Evolutionary conservation across 345 rosid species (phyloP).

Genomic region (Gossypium arboreum): DNA sequence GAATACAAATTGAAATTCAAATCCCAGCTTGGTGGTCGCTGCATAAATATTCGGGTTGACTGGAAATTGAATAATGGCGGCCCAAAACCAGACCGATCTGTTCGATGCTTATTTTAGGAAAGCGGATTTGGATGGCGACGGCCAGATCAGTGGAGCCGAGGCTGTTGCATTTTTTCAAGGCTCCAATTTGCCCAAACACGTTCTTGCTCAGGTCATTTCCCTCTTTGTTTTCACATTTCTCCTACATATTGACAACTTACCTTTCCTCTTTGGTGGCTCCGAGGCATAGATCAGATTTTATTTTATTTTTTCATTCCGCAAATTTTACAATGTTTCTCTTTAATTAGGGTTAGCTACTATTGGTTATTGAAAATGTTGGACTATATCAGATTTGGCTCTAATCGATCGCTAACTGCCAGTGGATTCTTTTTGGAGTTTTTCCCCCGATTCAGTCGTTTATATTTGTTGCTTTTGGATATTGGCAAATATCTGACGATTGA

Average conservation of each 20-base stretch:
- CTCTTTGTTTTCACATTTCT: not conserved
- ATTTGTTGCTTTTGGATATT: not conserved
- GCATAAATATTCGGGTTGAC: not conserved
- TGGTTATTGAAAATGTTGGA: not conserved
- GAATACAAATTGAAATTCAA: not conserved
- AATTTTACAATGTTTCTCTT: not conserved
- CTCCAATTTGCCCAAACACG: conserved; percentile 76
- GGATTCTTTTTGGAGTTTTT: not conserved
- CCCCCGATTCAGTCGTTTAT: not conserved
- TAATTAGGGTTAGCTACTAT: conserved; percentile 7
- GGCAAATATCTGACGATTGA: conserved; percentile 56
- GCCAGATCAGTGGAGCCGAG: conserved; percentile 98
- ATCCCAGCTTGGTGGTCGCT: not conserved
- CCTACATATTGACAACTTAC: not conserved
- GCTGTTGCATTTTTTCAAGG: conserved; percentile 97
- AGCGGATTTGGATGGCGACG: conserved; percentile 98
- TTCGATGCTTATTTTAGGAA: conserved; percentile 87
- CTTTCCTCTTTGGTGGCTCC: not conserved
- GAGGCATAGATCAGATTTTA: not conserved
- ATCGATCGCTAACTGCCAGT: not conserved
- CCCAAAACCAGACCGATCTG: conserved; percentile 59
- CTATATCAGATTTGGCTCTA: conserved; percentile 14
- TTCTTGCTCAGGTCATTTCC: conserved; percentile 83
- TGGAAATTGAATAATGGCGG: conserved; percentile 33
- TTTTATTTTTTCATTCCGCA: not conserved